These are phyloP conservation scores for Actinidia arguta DNA, from an alignment of 179 eudicot species.

Conservation along the genomic window DNA sequence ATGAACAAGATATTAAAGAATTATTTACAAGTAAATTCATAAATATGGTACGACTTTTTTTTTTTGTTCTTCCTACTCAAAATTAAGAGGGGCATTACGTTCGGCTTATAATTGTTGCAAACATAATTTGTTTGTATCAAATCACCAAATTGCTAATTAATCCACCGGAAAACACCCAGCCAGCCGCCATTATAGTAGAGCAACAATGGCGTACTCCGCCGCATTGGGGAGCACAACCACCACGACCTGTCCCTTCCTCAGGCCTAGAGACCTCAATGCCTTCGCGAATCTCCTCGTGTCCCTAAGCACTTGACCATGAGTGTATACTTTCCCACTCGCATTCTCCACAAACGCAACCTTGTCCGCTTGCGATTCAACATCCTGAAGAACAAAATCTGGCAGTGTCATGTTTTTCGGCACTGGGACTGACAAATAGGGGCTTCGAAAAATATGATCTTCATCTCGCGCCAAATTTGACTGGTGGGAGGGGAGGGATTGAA, in stretches of 20 bases:
- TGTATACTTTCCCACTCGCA: conserved; percentile 60
- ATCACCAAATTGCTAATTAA: conserved; percentile 75
- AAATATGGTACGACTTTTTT: no score
- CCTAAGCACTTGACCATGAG: conserved; percentile 62
- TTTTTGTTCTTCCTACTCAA: no score
- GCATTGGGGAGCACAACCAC: conserved; percentile 88
- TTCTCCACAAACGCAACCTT: conserved; percentile 89
- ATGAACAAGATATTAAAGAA: no score
- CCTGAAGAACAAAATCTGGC: conserved; percentile 86
- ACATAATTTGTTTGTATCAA: conserved; percentile 94
- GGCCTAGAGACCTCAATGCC: conserved; percentile 90
- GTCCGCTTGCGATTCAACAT: conserved; percentile 55
- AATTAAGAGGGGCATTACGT: no score
- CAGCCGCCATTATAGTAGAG: conserved; percentile 89
- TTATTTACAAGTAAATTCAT: no score
- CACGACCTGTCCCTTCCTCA: conserved; percentile 84
- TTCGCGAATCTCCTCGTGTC: conserved; percentile 82
- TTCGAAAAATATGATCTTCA: conserved; percentile 65
- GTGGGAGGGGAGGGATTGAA: no score
- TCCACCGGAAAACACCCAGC: conserved; percentile 92
- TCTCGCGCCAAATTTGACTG: background rate
- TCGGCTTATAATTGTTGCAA: no score
- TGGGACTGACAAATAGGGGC: conserved; percentile 55
- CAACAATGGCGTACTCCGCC: conserved; percentile 80
- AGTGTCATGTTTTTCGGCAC: conserved; percentile 66